phyloP scores from a whole-genome alignment of 2,329 filamentous ascomycete species.

The Clonostachys rosea region DNA sequence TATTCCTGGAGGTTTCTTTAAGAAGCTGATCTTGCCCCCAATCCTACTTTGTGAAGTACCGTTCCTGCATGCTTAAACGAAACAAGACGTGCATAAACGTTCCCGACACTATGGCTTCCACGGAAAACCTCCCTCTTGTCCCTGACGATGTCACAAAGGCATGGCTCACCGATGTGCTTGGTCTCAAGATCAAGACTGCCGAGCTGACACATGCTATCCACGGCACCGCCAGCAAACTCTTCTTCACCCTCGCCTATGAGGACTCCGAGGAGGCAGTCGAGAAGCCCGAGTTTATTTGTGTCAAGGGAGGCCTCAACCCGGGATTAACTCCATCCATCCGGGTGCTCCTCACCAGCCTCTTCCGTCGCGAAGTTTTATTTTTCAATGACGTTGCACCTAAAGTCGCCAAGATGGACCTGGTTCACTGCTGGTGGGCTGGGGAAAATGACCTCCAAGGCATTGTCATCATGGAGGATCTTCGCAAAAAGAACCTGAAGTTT shows the following conservation, averaged over 20 bases:
- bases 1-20: too few relatives aligned
- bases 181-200: background rate
- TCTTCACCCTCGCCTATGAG: slow-evolving; percentile 18
- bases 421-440: too few relatives aligned
- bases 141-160: background rate
- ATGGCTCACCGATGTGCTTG: background rate
- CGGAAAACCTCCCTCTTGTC: background rate
- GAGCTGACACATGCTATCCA: background rate
- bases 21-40: too few relatives aligned
- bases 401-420: slow-evolving; percentile 28
- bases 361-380: slow-evolving; percentile 28
- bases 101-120: too few relatives aligned
- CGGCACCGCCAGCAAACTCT: slow-evolving; percentile 20
- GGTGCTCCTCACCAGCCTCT: slow-evolving; percentile 17
- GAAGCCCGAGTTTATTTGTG: slow-evolving; percentile 15
- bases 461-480: slow-evolving; percentile 28
- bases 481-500: slow-evolving; percentile 21
- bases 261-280: slow-evolving; percentile 4
- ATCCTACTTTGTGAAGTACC: too few relatives aligned
- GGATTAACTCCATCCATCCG: slow-evolving; percentile 14
- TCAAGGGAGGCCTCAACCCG: slow-evolving; percentile 31
- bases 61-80: too few relatives aligned
- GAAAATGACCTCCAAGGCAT: slow-evolving; percentile 26
- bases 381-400: slow-evolving; percentile 25
- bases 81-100: too few relatives aligned